Base-by-base conservation (phyloP, 2,329 filamentous ascomycete genomes). In the Colletotrichum viniferum region DNA sequence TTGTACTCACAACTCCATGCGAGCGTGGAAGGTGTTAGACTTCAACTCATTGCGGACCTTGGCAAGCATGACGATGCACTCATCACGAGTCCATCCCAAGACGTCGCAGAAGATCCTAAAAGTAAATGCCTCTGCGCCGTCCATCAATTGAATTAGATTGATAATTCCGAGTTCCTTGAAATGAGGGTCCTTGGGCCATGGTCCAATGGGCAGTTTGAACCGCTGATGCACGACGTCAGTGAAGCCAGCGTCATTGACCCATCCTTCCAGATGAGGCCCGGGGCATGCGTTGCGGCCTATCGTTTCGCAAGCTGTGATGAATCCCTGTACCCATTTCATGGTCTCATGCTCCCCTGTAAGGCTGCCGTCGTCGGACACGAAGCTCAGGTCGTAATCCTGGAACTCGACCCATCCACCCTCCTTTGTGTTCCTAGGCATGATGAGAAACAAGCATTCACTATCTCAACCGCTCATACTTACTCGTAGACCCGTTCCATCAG, bases 181-280 rank as follows among this genome's bases (percentile, higher is more conserved):
- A 5, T 69, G 69, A 1, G 77, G 74, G 58, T 84, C 82, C 69
- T 82, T 83, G 5, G 85, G 78, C 85, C 86, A 87, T 4, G 81
- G 77, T 1, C 83, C 83, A n/a, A 83, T 79, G 1, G 84, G 84
- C 67, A 81, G 71, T 74, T 82, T 82, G 74, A 81, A 83, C 13
- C 78, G 36, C 5, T 77, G 78, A 64, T 84, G 79, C 2, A 78
- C 79, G 24, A 85, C 78, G 66, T 84, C 82, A 14, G 76, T 69
- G 72, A 87, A 87, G 1, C 85, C 85, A 5, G 83, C 84, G 24
- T 85, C 82, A 3, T 79, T 77, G 79, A 85, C 82, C 83, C 82
- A 84, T 24, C 48, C 71, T 74, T 82, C 79, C 66, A 3, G 76
- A 71, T 12, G 26, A 64, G 79, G 75, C 55, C 74, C 79, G 0